Base-by-base conservation (phyloP, 1,284 basidiomycete genomes). In the Puccinia polysora region DNA sequence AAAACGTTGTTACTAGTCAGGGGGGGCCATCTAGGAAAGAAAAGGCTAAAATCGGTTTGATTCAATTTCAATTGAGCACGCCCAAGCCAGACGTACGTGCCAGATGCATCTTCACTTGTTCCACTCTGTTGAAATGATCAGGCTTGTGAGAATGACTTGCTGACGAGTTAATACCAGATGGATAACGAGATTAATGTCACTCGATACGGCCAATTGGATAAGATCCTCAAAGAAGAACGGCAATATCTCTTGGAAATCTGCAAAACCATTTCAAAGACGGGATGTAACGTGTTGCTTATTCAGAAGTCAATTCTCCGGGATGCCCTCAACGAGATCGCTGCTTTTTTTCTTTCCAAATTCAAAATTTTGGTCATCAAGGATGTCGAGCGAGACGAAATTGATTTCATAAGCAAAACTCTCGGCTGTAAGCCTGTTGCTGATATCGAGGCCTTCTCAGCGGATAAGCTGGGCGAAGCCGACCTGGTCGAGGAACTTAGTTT, bases 181-280 rank as follows among this genome's bases (percentile, higher is more conserved):
- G 96, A 99, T 83, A 98, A 98, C 83, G 97, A 96, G 43, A 94
- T 99, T 58, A 89, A 98, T 53, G 97, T 98, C 77, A 98, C 97
- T 78, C 95, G 98, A 82, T 99, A 99, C 83, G 88, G 96, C 45
- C 96, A 98, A 82, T 98, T 99, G 95, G 96, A 98, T 85, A 97
- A 97, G 82, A 95, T 98, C 75, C 88, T 99, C 81, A 98, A 99
- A 82, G 96, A 99, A 82, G 95, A 95, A 76, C 89, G 95, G 58
- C 91, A 96, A 82, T 98, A 99, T 81, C 86, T 99, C 75, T 87
- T 98, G 78, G 97, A 96, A 82, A 87, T 98, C 75, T 96, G 92
- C 87, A 98, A 98, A 82, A 94, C 92, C 82, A 98, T 99, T 83
- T 98, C 97, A 82, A 97, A 97, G 83, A 89, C 92, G 12, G 95